A percentile compares a stretch with the other conserved stretches of the same genome.
These are phyloP conservation scores for Vitis hybrid DNA, from an alignment of 177 flowering plant species.

Conservation along the genomic window DNA sequence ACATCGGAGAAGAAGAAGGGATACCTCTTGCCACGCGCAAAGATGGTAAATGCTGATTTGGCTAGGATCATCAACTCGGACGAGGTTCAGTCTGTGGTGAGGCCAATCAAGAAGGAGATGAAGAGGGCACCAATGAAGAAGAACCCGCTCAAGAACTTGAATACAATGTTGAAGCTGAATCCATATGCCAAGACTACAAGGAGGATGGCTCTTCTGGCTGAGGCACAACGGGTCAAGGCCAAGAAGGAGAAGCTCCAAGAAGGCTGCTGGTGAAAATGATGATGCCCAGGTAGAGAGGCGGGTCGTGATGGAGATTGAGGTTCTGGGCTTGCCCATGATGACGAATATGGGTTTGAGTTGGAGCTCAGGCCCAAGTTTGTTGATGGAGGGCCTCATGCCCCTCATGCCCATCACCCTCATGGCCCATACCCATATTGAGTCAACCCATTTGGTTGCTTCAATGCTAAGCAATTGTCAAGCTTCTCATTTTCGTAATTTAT, in stretches of 20 bases:
- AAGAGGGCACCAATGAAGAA: conserved; percentile 80
- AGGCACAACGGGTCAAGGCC: conserved; percentile 67
- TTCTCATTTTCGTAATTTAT: too few species aligned
- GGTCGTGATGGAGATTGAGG: too few species aligned
- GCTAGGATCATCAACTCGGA: conserved; percentile 88
- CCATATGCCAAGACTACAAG: conserved; percentile 85
- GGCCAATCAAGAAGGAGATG: conserved; percentile 71
- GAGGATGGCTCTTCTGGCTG: conserved; percentile 86
- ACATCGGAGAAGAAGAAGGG: conserved; percentile 79
- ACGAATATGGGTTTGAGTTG: too few species aligned
- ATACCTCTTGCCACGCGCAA: conserved; percentile 69
- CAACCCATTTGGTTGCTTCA: too few species aligned
- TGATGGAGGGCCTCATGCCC: too few species aligned
- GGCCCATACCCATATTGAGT: too few species aligned
- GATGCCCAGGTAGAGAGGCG: too few species aligned
- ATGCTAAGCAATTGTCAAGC: too few species aligned
- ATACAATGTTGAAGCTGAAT: conserved; percentile 63
- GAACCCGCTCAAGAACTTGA: conserved; percentile 85
- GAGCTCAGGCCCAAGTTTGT: too few species aligned
- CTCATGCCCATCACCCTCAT: too few species aligned
- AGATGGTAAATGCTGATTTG: conserved; percentile 87
- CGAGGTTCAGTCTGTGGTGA: conserved; percentile 85
- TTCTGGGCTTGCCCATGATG: too few species aligned
- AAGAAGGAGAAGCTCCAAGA: conserved; percentile 68
- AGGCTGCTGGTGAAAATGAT: too few species aligned